phyloP scores from a whole-genome alignment of 2,329 filamentous ascomycete species.

The Penicillium sp. region DNA sequence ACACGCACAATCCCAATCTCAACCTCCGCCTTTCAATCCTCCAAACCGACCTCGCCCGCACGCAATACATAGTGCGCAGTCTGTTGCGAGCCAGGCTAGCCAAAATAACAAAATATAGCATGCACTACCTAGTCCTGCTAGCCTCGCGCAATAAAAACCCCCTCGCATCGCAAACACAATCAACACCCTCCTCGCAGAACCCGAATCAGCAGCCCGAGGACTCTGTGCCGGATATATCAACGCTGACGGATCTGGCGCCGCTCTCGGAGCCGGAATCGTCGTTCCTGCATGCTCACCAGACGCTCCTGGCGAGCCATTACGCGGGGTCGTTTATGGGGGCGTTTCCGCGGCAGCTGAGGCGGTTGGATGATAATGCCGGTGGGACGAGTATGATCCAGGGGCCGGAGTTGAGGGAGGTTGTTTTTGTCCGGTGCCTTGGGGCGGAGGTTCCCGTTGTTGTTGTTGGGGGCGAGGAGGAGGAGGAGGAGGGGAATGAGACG shows the following conservation, averaged over 20 bases:
- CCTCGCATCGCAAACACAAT: constrained; percentile 14
- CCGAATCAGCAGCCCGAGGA: constrained; percentile 27
- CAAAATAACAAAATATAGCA: constrained; percentile 60
- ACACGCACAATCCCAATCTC: constrained; percentile 81
- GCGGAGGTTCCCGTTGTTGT: constrained; percentile 48
- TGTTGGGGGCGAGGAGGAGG: constrained; percentile 33
- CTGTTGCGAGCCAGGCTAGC: constrained; percentile 80
- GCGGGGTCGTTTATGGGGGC: constrained; percentile 76
- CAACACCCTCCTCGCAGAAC: constrained; percentile 15
- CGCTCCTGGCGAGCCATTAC: constrained; percentile 81
- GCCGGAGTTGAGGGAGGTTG: constrained; percentile 77
- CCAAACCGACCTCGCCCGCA: constrained; percentile 92
- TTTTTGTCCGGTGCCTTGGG: constrained; percentile 67
- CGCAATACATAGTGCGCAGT: constrained; percentile 84
- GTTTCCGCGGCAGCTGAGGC: constrained; percentile 75
- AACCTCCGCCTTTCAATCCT: constrained; percentile 93
- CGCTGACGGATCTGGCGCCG: constrained; percentile 49
- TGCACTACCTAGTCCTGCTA: constrained; percentile 46
- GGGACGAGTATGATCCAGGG: constrained; percentile 89
- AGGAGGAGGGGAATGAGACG: constrained; percentile 26
- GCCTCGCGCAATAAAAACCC: constrained; percentile 16
- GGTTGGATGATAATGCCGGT: constrained; percentile 85
- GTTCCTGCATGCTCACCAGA: constrained; percentile 82
- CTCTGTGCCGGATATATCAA: constrained; percentile 32
- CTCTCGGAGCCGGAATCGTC: constrained; percentile 74